phyloP scores from a whole-genome alignment of 2,329 filamentous ascomycete species.

The Alternaria postmessia region DNA sequence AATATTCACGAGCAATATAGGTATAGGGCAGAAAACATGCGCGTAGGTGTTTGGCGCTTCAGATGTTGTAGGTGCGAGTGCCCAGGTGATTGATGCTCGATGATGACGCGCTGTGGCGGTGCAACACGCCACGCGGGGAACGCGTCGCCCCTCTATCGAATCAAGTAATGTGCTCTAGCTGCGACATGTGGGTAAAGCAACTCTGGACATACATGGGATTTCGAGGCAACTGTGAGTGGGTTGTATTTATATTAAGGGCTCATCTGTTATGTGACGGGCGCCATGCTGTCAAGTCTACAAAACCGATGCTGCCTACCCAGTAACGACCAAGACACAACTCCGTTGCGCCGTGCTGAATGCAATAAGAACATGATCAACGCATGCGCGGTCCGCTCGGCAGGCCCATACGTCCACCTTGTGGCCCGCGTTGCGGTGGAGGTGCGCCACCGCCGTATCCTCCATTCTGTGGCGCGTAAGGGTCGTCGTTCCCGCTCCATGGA shows the following conservation, averaged over 20 bases:
- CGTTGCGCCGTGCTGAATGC: conserved; percentile 30
- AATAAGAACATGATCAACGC: conserved; percentile 29
- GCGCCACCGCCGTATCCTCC: conserved; percentile 33
- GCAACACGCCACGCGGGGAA: conserved; percentile 12
- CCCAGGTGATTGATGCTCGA: conserved; percentile 22
- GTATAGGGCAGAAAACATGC: conserved; percentile 1
- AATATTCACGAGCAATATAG: neutral
- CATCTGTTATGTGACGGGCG: conserved; percentile 12
- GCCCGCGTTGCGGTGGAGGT: conserved; percentile 37
- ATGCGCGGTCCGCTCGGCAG: conserved; percentile 51
- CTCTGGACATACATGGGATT: neutral
- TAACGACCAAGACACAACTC: conserved; percentile 17
- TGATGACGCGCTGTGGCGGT: conserved; percentile 16
- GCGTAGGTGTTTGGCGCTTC: conserved; percentile 12
- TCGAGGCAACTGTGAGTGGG: neutral
- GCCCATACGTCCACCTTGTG: conserved; percentile 45
- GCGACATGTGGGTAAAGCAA: neutral
- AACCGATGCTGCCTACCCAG: conserved; percentile 3
- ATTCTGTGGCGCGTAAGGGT: conserved; percentile 39
- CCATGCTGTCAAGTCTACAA: conserved; percentile 6
- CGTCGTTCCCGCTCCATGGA: conserved; percentile 44
- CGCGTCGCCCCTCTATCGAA: conserved; percentile 1
- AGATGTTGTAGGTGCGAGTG: conserved; percentile 1
- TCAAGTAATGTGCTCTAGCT: neutral
- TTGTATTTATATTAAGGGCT: conserved; percentile 11